Percentiles rank a stretch among this genome's conserved stretches.
Conservation (phyloP, 2,329 filamentous ascomycete species). For the Nectriaceae sp. region DNA sequence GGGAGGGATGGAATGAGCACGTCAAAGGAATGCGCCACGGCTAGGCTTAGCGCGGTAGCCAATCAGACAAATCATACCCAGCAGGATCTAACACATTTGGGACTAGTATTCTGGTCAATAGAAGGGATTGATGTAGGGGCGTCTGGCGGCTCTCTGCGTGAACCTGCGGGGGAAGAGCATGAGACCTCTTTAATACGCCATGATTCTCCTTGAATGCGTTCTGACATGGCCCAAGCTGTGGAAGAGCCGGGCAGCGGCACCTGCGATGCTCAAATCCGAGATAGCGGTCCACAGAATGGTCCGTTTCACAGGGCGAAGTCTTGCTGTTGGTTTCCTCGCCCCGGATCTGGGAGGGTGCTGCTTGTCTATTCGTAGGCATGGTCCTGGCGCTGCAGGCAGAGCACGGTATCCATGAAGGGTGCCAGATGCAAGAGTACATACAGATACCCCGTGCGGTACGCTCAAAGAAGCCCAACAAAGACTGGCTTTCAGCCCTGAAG, state of each 20-base stretch:
- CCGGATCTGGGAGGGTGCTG: slow-evolving; percentile 21
- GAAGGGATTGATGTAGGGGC: slow-evolving; percentile 21
- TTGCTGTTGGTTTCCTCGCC: slow-evolving; percentile 17
- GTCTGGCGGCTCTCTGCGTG: slow-evolving; percentile 22
- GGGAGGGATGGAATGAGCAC: slow-evolving; percentile 10
- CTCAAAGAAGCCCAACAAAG: slow-evolving; percentile 29
- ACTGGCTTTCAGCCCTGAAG: slow-evolving; percentile 11
- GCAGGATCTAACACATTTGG: slow-evolving; percentile 11
- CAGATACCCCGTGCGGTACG: slow-evolving; percentile 18
- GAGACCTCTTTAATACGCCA: slow-evolving; percentile 3
- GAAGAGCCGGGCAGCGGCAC: slow-evolving; percentile 24
- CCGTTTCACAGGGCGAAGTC: slow-evolving; percentile 21
- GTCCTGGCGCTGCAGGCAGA: slow-evolving; percentile 21
- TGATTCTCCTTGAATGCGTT: slow-evolving; percentile 14
- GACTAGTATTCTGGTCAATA: slow-evolving; percentile 21
- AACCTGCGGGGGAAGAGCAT: slow-evolving; percentile 10
- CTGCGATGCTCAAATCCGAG: slow-evolving; percentile 24
- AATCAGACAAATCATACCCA: slow-evolving; percentile 18
- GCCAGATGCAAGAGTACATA: slow-evolving; percentile 16
- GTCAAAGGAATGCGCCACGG: slow-evolving; percentile 30
- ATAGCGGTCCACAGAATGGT: slow-evolving; percentile 22
- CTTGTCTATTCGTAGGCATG: slow-evolving; percentile 31
- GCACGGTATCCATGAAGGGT: slow-evolving; percentile 11
- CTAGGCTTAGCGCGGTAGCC: slow-evolving; percentile 19
- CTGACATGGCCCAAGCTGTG: slow-evolving; percentile 18